phyloP scores from a whole-genome alignment of 2,329 filamentous ascomycete species.

The Macrophomina phaseolina region DNA sequence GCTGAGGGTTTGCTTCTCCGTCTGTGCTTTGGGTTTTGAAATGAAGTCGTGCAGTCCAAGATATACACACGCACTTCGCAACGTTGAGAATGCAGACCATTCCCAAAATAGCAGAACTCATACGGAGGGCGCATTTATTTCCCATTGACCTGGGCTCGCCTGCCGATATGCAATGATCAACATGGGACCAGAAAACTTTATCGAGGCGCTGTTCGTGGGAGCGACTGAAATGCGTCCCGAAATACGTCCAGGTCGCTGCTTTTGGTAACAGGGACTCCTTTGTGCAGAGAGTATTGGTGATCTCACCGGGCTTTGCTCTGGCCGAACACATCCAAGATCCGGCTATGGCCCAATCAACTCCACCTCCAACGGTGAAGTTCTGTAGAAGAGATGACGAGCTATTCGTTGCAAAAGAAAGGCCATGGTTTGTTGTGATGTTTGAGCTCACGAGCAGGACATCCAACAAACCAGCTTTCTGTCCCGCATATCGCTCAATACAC shows the following conservation, averaged over 20 bases:
- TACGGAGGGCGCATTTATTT: neutral
- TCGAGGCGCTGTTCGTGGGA: too few relatives aligned
- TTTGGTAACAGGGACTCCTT: neutral
- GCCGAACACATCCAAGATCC: conserved; percentile 2
- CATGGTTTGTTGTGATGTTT: too few relatives aligned
- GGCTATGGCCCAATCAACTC: neutral
- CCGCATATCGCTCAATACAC: too few relatives aligned
- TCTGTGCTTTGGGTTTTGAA: neutral
- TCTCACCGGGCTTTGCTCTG: neutral
- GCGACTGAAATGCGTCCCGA: neutral
- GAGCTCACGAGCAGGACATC: too few relatives aligned
- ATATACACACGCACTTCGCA: neutral
- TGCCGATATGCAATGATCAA: neutral
- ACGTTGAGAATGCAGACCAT: neutral
- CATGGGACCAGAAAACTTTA: neutral
- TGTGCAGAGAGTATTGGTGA: neutral
- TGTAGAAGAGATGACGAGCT: neutral
- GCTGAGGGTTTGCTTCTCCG: neutral
- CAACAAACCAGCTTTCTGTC: too few relatives aligned
- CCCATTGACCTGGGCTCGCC: neutral
- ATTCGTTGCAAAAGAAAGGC: neutral
- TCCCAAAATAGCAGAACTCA: neutral
- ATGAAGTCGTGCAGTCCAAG: neutral
- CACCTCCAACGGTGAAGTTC: neutral
- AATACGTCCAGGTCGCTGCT: neutral